Conservation (phyloP, 2,329 filamentous ascomycete genomes). For the Dactylellina drechsleri region DNA sequence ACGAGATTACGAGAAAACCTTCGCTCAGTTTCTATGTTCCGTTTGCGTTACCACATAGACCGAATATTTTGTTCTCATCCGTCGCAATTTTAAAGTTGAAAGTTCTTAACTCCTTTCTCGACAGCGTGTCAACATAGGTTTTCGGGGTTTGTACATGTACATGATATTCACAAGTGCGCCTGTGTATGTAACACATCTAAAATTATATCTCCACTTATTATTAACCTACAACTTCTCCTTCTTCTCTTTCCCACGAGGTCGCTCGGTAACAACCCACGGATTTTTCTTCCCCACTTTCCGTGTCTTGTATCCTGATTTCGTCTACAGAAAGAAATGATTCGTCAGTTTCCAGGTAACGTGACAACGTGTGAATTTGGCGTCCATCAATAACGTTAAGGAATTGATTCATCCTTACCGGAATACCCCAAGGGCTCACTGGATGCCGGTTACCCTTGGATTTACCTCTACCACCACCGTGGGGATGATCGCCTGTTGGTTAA, state of each 20-base stretch:
- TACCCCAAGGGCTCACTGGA: conserved; percentile 96
- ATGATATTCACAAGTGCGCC: conserved; percentile 12
- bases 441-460: conserved; percentile 99
- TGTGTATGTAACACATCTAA: conserved; percentile 24
- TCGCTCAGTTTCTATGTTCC: neutral
- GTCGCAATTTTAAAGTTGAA: too few relatives aligned
- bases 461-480: conserved; percentile 97
- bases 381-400: conserved; percentile 21
- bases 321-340: conserved; percentile 60
- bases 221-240: conserved; percentile 44
- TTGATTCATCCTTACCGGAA: conserved; percentile 75
- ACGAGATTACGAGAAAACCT: conserved; percentile 34
- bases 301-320: conserved; percentile 65
- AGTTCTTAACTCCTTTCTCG: neutral
- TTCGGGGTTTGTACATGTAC: neutral
- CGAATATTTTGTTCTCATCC: too few relatives aligned
- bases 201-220: conserved; percentile 6
- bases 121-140: conserved; percentile 5
- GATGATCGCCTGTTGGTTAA: conserved; percentile 77
- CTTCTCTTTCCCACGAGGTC: conserved; percentile 54
- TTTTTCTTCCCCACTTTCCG: conserved; percentile 55
- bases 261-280: conserved; percentile 46
- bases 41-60: neutral
- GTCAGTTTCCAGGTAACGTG: conserved; percentile 41
- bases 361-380: conserved; percentile 17